Percentiles rank a stretch among this genome's conserved stretches.
Conservation (phyloP, 139 green algal genomes). For the Chlorella sp. region DNA sequence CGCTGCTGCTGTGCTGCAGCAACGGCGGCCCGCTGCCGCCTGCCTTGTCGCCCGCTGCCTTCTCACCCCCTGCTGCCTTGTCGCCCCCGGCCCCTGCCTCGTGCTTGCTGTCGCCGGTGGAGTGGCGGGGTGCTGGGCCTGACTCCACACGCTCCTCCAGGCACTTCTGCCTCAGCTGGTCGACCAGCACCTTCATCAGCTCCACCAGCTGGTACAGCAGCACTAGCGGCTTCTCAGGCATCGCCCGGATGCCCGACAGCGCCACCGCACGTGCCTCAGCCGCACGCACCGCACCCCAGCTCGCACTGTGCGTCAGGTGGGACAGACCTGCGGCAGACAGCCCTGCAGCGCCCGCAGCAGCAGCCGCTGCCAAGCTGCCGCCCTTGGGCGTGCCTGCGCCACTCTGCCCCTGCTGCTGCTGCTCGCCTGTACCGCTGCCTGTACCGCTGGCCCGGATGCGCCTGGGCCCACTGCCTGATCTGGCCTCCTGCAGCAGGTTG, state of each 20-base stretch:
- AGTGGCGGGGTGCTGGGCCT: not conserved
- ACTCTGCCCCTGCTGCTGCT: not conserved
- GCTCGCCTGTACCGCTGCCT: not conserved
- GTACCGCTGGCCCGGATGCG: too few species aligned
- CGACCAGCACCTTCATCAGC: constrained; percentile 62
- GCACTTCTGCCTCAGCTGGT: constrained; percentile 71
- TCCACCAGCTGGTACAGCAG: constrained; percentile 60
- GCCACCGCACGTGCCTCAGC: too few species aligned
- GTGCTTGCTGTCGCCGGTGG: not conserved
- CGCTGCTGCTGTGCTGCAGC: not conserved
- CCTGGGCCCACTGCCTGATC: too few species aligned
- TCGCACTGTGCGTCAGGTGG: too few species aligned
- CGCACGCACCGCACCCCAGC: not conserved
- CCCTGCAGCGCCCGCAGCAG: not conserved
- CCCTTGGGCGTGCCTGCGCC: too few species aligned
- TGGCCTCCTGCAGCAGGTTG: too few species aligned
- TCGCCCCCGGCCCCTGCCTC: not conserved
- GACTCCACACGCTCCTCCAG: constrained; percentile 11
- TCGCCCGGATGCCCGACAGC: not conserved
- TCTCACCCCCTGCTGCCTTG: not conserved
- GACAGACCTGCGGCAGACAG: not conserved
- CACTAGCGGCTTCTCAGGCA: constrained; percentile 54
- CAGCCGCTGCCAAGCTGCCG: not conserved
- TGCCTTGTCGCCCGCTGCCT: not conserved
- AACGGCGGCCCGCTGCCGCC: not conserved